These are phyloP conservation scores for Casuarina cunninghamiana DNA, from an alignment of 306 rosid species.

Conservation along the genomic window DNA sequence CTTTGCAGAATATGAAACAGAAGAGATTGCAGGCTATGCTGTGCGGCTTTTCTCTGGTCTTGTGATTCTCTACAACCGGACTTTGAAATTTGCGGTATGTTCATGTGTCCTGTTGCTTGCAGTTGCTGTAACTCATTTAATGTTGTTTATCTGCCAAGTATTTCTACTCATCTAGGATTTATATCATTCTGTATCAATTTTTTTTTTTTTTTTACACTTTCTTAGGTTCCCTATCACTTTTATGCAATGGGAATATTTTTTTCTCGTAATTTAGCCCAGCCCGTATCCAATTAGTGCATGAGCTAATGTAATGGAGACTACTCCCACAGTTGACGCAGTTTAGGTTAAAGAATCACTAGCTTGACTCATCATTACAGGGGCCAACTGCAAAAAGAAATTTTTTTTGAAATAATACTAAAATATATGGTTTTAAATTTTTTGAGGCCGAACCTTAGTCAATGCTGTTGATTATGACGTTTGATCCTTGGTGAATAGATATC, in stretches of 20 bases:
- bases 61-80: slow-evolving; percentile 71
- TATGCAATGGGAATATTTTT: not conserved
- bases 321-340: not conserved
- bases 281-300: not conserved
- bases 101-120: slow-evolving; percentile 26
- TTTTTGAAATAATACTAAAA: slow-evolving; percentile 3
- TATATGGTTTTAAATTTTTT: not conserved
- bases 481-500: slow-evolving; percentile 62
- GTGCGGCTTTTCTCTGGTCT: slow-evolving; percentile 90
- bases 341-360: not conserved
- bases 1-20: slow-evolving; percentile 86
- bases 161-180: not conserved
- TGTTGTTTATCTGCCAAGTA: not conserved
- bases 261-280: not conserved
- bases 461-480: slow-evolving; percentile 26
- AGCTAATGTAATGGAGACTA: not conserved
- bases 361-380: not conserved
- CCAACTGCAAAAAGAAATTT: not conserved
- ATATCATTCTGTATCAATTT: not conserved
- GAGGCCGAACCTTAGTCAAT: slow-evolving; percentile 4
- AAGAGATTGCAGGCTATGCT: slow-evolving; percentile 84
- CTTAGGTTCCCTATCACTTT: not conserved
- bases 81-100: slow-evolving; percentile 84
- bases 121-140: not conserved
- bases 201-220: not conserved